These are phyloP conservation scores for Eimeria praecox DNA, from an alignment of 169 alveolate genomes.

Conservation along the genomic window DNA sequence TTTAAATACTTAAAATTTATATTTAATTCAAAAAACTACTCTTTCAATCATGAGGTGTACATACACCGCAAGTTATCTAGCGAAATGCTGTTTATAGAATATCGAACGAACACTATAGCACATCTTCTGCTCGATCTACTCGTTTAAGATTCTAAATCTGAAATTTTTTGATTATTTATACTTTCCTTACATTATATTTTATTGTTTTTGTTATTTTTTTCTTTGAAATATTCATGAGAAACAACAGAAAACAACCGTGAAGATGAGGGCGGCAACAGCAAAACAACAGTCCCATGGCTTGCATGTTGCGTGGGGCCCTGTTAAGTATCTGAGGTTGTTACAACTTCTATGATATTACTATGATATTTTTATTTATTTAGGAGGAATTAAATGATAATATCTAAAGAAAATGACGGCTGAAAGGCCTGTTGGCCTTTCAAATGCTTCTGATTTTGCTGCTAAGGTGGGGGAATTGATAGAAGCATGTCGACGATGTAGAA, in stretches of 20 bases:
- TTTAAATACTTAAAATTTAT: too few relatives aligned
- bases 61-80: too few relatives aligned
- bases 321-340: too few relatives aligned
- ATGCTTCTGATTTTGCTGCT: background rate
- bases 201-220: too few relatives aligned
- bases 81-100: too few relatives aligned
- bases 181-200: background rate
- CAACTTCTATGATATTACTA: background rate
- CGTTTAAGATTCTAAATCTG: too few relatives aligned
- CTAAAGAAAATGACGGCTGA: constrained; percentile 16
- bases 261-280: background rate
- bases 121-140: background rate
- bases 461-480: background rate
- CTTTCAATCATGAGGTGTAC: too few relatives aligned
- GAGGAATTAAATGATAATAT: background rate
- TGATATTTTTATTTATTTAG: background rate
- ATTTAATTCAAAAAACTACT: too few relatives aligned
- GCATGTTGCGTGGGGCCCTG: constrained; percentile 6
- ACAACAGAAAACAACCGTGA: background rate
- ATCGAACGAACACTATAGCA: background rate
- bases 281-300: background rate
- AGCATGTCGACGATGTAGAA: background rate
- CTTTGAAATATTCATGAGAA: too few relatives aligned
- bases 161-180: too few relatives aligned
- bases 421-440: background rate